A percentile compares a stretch with the other conserved stretches of the same genome.
phyloP scores from a whole-genome alignment of 169 alveolate genomes.

The Babesia ovis region DNA sequence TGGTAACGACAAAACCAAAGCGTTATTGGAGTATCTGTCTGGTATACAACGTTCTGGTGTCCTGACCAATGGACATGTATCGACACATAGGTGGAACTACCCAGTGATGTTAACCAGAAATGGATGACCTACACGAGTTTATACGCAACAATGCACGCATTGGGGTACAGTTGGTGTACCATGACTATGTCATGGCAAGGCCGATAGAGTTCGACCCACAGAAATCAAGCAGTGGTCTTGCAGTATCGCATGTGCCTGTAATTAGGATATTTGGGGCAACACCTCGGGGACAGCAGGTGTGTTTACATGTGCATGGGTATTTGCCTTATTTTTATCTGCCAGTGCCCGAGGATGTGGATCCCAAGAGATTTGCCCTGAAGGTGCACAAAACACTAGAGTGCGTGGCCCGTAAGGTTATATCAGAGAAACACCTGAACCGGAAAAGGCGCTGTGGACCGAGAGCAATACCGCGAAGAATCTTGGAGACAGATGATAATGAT shows the following conservation, averaged over 20 bases:
- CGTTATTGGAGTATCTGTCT: slow-evolving; percentile 23
- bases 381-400: slow-evolving; percentile 17
- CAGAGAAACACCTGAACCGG: neutral
- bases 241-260: slow-evolving; percentile 19
- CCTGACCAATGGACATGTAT: slow-evolving; percentile 34
- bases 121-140: slow-evolving; percentile 12
- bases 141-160: slow-evolving; percentile 25
- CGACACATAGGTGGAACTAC: slow-evolving; percentile 60
- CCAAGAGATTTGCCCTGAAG: slow-evolving; percentile 1
- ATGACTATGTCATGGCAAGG: slow-evolving; percentile 28
- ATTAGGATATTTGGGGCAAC: slow-evolving; percentile 33
- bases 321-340: slow-evolving; percentile 37
- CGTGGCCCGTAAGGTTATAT: slow-evolving; percentile 1
- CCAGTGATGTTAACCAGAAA: slow-evolving; percentile 36
- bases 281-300: slow-evolving; percentile 25
- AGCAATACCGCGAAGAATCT: neutral
- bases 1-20: neutral
- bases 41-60: slow-evolving; percentile 33
- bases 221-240: neutral
- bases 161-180: slow-evolving; percentile 35
- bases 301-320: slow-evolving; percentile 29
- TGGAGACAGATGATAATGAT: neutral
- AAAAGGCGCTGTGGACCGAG: neutral
- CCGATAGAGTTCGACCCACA: slow-evolving; percentile 35
- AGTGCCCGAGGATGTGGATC: slow-evolving; percentile 10